Evolutionary conservation across 352 stramenopile species (phyloP), one percentile per base, ranked within the genome.

Genomic region (Pythium sukuiense): DNA sequence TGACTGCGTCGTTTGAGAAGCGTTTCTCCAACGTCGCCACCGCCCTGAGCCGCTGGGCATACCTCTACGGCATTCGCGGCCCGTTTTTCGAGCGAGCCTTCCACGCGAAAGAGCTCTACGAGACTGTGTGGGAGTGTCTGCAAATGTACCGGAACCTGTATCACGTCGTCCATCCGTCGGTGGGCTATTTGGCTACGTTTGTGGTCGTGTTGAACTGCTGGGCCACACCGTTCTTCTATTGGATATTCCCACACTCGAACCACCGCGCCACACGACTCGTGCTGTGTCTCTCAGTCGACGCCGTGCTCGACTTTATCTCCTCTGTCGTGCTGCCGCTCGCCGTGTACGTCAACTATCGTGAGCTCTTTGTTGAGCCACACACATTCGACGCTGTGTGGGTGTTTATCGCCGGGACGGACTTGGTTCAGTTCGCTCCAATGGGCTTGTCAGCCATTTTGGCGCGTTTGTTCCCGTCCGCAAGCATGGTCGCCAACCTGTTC

Each of bases 201-300:
- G 50, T 70, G 13, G 18, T 63, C 6, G 46, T 70, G 8, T n/a
- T 70, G 2, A 70, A 70, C 37, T 70, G 63, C 56, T 63, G 55
- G 63, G 24, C 55, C 16, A 64, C 55, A 14, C 55, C 63, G 26
- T 8, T 70, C 13, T 61, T 70, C 32, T 59, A 70, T 39, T 14
- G 18, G 14, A 4, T 33, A 1, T 70, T 70, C 39, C 55, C 29
- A 3, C 53, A 45, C 50, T 12, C 48, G 4, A 65, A 53, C 32
- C 53, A 68, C 33, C 53, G 50, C 12, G 61, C 61, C 1, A 57
- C 43, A 1, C 61, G 61, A 32, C 27, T 58, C n/a, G 54, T 62
- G 2, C 20, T 68, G 11, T 68, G 61, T 20, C 54, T 68, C 13
- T 14, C 55, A 13, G 41, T 68, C 20, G 61, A 68, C 43, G 41